These are phyloP conservation scores for Termitomyces sp. DNA, from an alignment of 768 basidiomycete species.

Conservation along the genomic window DNA sequence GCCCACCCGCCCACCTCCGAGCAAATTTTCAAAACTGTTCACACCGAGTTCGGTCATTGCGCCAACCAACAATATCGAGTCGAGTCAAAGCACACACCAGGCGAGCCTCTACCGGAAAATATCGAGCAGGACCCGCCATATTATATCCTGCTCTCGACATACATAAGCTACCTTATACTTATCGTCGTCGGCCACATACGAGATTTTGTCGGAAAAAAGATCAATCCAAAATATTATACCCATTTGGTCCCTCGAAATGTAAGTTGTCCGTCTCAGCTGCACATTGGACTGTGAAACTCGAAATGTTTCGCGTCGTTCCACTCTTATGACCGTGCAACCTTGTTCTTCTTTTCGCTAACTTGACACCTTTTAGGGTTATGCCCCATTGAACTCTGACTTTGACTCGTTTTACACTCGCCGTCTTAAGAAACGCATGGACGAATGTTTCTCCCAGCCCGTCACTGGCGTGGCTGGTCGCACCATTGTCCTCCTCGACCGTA, in stretches of 20 bases:
- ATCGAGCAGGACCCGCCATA: slow-evolving; percentile 85
- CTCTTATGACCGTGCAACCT: background rate
- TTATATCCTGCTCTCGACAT: slow-evolving; percentile 87
- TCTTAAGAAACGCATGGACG: slow-evolving; percentile 89
- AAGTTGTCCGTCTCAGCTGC: slow-evolving; percentile 22
- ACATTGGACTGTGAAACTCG: background rate
- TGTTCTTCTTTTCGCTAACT: background rate
- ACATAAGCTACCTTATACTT: slow-evolving; percentile 89
- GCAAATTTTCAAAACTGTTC: slow-evolving; percentile 70
- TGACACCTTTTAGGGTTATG: slow-evolving; percentile 68
- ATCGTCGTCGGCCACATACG: slow-evolving; percentile 89
- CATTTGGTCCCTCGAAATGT: slow-evolving; percentile 85
- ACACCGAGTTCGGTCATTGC: slow-evolving; percentile 93
- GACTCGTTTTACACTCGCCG: slow-evolving; percentile 99
- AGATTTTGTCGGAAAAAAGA: slow-evolving; percentile 90
- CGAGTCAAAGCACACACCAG: slow-evolving; percentile 53
- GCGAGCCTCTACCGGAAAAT: slow-evolving; percentile 43
- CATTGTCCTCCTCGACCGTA: slow-evolving; percentile 78
- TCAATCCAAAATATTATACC: slow-evolving; percentile 60
- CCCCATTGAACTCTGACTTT: slow-evolving; percentile 95
- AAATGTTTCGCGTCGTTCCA: background rate
- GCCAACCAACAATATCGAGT: slow-evolving; percentile 70
- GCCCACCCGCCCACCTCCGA: slow-evolving; percentile 71
- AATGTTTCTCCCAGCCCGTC: slow-evolving; percentile 89
- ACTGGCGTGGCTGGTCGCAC: slow-evolving; percentile 96